Evolutionary conservation across 2,329 filamentous ascomycete genomes (phyloP).

Genomic region (Alternaria triticina): DNA sequence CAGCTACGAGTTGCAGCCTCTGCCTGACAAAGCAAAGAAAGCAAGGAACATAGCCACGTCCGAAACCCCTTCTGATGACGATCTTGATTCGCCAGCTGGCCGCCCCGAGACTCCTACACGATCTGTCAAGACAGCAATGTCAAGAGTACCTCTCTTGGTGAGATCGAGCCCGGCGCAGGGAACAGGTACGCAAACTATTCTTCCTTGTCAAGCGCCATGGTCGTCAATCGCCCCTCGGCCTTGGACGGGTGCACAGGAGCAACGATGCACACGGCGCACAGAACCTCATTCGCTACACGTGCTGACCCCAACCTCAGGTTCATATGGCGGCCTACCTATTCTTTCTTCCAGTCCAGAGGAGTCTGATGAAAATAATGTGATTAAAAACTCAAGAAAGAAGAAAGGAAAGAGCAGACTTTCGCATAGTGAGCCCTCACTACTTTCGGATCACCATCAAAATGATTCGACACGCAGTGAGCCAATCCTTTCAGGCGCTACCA

Average conservation of each 20-base stretch:
- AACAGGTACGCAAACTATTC: constrained; percentile 47
- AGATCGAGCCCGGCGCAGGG: constrained; percentile 66
- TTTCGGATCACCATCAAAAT: constrained; percentile 21
- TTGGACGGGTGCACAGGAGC: constrained; percentile 10
- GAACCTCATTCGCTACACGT: neutral
- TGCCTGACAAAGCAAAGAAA: constrained; percentile 39
- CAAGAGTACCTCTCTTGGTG: constrained; percentile 62
- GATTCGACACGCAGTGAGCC: constrained; percentile 28
- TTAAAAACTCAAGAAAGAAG: constrained; percentile 26
- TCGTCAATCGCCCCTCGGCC: constrained; percentile 1
- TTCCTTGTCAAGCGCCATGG: constrained; percentile 3
- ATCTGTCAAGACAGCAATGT: constrained; percentile 48
- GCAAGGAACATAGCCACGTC: constrained; percentile 35
- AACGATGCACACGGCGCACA: constrained; percentile 8
- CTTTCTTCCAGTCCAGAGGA: constrained; percentile 47
- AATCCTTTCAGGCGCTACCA: constrained; percentile 18
- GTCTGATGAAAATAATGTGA: constrained; percentile 45
- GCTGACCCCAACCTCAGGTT: constrained; percentile 47
- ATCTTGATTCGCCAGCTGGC: constrained; percentile 19
- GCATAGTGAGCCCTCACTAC: constrained; percentile 29
- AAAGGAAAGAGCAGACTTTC: constrained; percentile 46
- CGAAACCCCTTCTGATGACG: constrained; percentile 38
- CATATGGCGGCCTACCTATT: constrained; percentile 65
- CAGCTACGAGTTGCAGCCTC: constrained; percentile 41
- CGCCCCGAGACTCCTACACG: constrained; percentile 21